Evolutionary conservation across 768 basidiomycete species (phyloP).

Genomic region (Mycena indigotica): DNA sequence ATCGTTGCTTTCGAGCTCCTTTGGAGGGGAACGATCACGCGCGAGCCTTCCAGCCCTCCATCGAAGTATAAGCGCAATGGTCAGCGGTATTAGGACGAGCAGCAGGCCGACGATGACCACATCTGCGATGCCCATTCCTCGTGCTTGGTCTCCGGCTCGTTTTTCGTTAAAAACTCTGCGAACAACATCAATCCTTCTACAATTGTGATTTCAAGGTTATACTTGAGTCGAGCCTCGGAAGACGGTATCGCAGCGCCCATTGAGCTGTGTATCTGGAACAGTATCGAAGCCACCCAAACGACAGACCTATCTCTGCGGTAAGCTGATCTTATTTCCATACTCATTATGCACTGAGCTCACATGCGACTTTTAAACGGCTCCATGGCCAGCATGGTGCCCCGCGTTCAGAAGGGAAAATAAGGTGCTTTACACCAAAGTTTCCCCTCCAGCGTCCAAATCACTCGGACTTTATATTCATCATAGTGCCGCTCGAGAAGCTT

Average conservation of each 20-base stretch:
- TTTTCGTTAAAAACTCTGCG: neutral
- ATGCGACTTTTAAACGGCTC: neutral
- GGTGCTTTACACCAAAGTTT: too few relatives aligned
- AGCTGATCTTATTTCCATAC: neutral
- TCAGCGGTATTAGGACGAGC: neutral
- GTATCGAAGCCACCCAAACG: neutral
- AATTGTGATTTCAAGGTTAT: neutral
- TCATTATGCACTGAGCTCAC: neutral
- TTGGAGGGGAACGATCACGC: neutral
- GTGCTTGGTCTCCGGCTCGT: neutral
- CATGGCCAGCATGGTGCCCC: neutral
- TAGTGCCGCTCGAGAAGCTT: neutral
- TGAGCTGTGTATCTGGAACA: neutral
- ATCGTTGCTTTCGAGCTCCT: neutral
- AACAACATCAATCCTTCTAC: neutral
- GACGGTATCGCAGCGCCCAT: neutral
- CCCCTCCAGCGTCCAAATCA: too few relatives aligned
- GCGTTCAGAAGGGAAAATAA: neutral
- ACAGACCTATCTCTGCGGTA: neutral
- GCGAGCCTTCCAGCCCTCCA: slow-evolving; percentile 1
- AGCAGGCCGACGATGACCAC: neutral
- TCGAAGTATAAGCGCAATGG: slow-evolving; percentile 1
- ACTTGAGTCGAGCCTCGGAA: neutral
- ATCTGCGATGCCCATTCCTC: slow-evolving; percentile 1
- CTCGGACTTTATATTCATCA: too few relatives aligned